A percentile compares a stretch with the other conserved stretches of the same genome.
phyloP scores from a whole-genome alignment of 2,329 filamentous ascomycete species.

The Metarhizium sp. region DNA sequence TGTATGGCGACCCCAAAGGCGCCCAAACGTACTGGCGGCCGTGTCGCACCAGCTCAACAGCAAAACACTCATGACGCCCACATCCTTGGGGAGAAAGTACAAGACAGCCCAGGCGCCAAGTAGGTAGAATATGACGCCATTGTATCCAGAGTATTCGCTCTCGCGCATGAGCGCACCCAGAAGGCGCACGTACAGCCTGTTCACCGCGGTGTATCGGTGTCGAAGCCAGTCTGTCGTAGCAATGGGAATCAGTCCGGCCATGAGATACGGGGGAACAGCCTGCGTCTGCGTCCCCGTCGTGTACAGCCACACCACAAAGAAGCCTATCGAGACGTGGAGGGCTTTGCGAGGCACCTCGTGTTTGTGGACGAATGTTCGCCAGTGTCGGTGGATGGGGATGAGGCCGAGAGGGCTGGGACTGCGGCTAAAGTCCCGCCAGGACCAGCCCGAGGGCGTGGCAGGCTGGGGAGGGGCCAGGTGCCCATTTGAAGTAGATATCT shows the following conservation, averaged over 20 bases:
- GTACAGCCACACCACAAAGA: constrained; percentile 84
- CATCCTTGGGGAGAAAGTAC: constrained; percentile 83
- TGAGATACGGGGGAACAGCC: constrained; percentile 74
- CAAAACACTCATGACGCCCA: constrained; percentile 80
- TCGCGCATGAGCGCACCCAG: constrained; percentile 94
- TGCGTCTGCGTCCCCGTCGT: constrained; percentile 65
- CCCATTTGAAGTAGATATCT: constrained; percentile 39
- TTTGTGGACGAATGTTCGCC: constrained; percentile 85
- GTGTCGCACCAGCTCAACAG: constrained; percentile 97
- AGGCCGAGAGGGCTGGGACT: constrained; percentile 88
- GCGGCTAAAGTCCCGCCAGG: constrained; percentile 80
- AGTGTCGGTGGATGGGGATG: constrained; percentile 90
- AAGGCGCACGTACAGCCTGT: constrained; percentile 74
- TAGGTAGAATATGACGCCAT: constrained; percentile 95
- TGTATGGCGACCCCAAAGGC: constrained; percentile 83
- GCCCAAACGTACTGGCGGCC: constrained; percentile 87
- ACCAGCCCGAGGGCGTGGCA: constrained; percentile 46
- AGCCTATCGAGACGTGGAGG: constrained; percentile 93
- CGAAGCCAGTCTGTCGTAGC: constrained; percentile 72
- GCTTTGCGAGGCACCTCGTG: constrained; percentile 94
- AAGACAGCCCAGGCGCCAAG: constrained; percentile 83
- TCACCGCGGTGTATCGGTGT: constrained; percentile 72
- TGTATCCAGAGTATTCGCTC: constrained; percentile 87
- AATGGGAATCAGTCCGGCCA: constrained; percentile 75
- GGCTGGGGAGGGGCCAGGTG: constrained; percentile 60